Percentiles rank a stretch among this genome's conserved stretches.
Conservation (phyloP, 768 basidiomycete species). For the Lentinula detonsa region DNA sequence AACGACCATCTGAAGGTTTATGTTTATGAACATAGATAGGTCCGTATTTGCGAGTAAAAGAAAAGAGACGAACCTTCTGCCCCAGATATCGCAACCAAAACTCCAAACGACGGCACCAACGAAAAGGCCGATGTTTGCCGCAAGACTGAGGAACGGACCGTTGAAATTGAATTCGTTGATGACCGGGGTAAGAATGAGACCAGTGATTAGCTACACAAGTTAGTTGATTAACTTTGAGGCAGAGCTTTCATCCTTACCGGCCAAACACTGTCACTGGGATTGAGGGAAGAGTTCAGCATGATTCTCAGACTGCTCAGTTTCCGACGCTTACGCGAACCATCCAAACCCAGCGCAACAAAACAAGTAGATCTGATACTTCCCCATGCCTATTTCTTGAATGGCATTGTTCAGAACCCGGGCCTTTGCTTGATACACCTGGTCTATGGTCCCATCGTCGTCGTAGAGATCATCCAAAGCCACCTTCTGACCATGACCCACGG, state of each 20-base stretch:
- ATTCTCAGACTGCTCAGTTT: neutral
- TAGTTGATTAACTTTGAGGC: neutral
- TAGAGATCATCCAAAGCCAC: slow-evolving; percentile 11
- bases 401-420: slow-evolving; percentile 52
- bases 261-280: slow-evolving; percentile 64
- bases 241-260: slow-evolving; percentile 37
- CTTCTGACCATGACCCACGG: neutral
- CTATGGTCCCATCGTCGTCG: slow-evolving; percentile 25
- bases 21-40: neutral
- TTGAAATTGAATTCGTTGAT: slow-evolving; percentile 59
- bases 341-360: slow-evolving; percentile 70
- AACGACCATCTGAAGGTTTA: slow-evolving; percentile 46
- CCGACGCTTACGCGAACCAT: slow-evolving; percentile 51
- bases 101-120: slow-evolving; percentile 70
- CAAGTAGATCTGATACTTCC: slow-evolving; percentile 59
- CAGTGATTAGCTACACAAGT: slow-evolving; percentile 46
- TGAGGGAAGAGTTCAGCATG: neutral
- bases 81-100: slow-evolving; percentile 65
- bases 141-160: slow-evolving; percentile 60
- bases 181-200: slow-evolving; percentile 58
- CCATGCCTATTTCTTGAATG: slow-evolving; percentile 65
- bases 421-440: slow-evolving; percentile 56
- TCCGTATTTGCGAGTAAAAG: neutral
- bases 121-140: slow-evolving; percentile 66
- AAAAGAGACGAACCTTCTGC: slow-evolving; percentile 39